Evolutionary conservation across 2,329 filamentous ascomycete genomes (phyloP).

Genomic region (Rosellinia necatrix): DNA sequence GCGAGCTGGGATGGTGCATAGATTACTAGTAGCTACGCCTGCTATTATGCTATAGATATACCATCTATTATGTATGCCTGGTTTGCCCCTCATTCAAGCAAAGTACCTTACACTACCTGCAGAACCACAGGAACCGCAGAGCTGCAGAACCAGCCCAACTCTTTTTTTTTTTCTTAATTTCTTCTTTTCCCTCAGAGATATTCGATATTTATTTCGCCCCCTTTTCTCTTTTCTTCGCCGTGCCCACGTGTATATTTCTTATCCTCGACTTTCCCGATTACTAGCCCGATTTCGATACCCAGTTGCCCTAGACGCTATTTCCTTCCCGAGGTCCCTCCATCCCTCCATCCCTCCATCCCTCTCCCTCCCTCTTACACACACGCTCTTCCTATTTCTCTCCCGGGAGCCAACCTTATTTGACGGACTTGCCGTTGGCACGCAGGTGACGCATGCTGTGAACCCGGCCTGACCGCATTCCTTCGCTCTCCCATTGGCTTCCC

Average conservation of each 20-base stretch:
- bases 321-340: too few relatives aligned
- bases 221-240: neutral
- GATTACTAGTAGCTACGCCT: too few relatives aligned
- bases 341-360: neutral
- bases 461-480: constrained; percentile 15
- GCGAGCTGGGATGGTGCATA: neutral
- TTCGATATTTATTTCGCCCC: neutral
- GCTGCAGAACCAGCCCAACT: constrained; percentile 3
- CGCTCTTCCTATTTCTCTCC: neutral
- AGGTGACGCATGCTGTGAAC: constrained; percentile 27
- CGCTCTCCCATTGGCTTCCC: constrained; percentile 14
- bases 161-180: constrained; percentile 1
- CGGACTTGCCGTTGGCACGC: constrained; percentile 17
- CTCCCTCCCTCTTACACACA: neutral
- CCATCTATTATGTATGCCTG: neutral
- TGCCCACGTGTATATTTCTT: neutral
- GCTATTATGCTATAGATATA: too few relatives aligned
- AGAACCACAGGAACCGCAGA: too few relatives aligned
- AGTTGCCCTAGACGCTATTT: too few relatives aligned
- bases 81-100: neutral
- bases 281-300: neutral
- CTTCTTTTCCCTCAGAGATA: neutral
- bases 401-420: constrained; percentile 11
- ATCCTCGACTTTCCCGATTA: neutral
- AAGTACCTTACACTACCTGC: constrained; percentile 5